Base-by-base conservation (phyloP, 768 basidiomycete genomes). In the Amanita jacksonii region DNA sequence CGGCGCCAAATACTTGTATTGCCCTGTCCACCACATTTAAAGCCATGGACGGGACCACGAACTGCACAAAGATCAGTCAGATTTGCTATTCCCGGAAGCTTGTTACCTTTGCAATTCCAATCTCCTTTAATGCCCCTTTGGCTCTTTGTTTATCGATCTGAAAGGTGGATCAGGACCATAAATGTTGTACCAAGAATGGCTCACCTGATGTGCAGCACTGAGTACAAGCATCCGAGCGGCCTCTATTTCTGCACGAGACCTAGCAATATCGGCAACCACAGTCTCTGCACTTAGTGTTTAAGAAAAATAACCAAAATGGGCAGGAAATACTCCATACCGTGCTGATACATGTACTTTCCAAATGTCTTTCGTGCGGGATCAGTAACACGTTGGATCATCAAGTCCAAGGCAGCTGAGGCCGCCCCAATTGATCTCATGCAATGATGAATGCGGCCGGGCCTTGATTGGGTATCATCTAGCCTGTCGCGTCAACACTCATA, bases 351-450 rank as follows among this genome's bases (percentile, higher is more conserved):
- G 56, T 75, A 76, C 62, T 94, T 97, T 20, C 91, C 94, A 56
- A 99, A 99, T 0, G 94, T 97, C 66, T 88, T 91, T 53, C 89
- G 77, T 12, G 65, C 62, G 3, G 92, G 85, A 58, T 98, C 90
- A n/a, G 93, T 94, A 18, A 93, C 90, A 7, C 96, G 79, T 53
- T 81, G 76, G 35, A 99, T 72, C 78, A 97, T 81, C 39, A 86
- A 64, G 55, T 96, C 89, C 45, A 98, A 66, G 2, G 94, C 85
- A 18, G 76, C 72, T 48, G 83, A 78, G 1, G 96, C 96, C 16
- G 75, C 75, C 16, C 96, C 96, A 46, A 99, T 88, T 6, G 89
- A 86, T 30, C 96, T 81, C 96, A 99, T 99, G 70, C 94, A 96
- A 58, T 93, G 89, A 56, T 94, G 92, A 54, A 94, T 86, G 44